Conservation (phyloP, 192 early-diverging fungal species). For the Umbelopsis ramanniana region DNA sequence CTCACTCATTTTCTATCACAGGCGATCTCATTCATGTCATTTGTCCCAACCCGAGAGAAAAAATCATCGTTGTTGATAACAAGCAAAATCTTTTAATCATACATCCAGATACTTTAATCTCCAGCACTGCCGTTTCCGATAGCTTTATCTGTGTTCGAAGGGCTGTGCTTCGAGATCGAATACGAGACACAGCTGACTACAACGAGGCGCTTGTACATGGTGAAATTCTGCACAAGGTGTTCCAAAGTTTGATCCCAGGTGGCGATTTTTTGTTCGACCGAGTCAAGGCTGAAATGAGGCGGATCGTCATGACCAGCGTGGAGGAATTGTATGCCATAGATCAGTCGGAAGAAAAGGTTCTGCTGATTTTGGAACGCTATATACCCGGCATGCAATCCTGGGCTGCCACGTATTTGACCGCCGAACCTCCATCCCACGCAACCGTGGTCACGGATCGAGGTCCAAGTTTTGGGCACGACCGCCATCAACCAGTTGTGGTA, state of each 20-base stretch:
- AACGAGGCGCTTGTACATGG: slow-evolving; percentile 73
- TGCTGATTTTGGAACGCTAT: slow-evolving; percentile 50
- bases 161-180: slow-evolving; percentile 74
- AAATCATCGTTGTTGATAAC: slow-evolving; percentile 61
- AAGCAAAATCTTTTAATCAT: slow-evolving; percentile 65
- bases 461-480: neutral
- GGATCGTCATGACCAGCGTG: slow-evolving; percentile 55
- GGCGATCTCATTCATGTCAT: slow-evolving; percentile 74
- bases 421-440: slow-evolving; percentile 5
- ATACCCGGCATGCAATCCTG: slow-evolving; percentile 40
- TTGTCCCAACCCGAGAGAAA: slow-evolving; percentile 27
- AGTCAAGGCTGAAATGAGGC: slow-evolving; percentile 53
- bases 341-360: slow-evolving; percentile 60
- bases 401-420: slow-evolving; percentile 47
- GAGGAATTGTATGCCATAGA: slow-evolving; percentile 77
- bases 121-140: slow-evolving; percentile 77
- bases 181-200: slow-evolving; percentile 49
- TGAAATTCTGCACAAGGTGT: slow-evolving; percentile 80
- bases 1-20: slow-evolving; percentile 11
- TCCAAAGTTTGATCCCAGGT: slow-evolving; percentile 66
- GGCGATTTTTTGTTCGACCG: slow-evolving; percentile 61
- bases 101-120: slow-evolving; percentile 82
- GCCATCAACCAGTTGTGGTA: slow-evolving; percentile 25
- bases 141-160: slow-evolving; percentile 78
- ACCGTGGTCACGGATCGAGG: slow-evolving; percentile 24